Conservation (phyloP, 2,329 filamentous ascomycete species). For the Penicillium sp. region DNA sequence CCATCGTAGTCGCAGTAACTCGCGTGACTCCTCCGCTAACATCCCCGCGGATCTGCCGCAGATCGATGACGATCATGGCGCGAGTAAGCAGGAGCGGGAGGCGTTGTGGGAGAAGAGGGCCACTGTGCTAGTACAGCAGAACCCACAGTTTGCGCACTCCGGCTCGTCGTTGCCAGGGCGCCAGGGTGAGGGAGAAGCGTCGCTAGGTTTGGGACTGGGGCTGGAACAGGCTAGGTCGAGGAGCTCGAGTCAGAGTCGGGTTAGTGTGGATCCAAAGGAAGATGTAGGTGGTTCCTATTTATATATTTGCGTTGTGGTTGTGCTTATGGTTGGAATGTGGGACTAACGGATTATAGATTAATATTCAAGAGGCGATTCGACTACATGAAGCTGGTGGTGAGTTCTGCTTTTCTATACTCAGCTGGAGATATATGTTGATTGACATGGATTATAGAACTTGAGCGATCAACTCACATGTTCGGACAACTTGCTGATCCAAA, state of each 20-base stretch:
- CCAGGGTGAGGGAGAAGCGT: neutral
- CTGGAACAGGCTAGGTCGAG: constrained; percentile 23
- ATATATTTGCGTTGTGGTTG: neutral
- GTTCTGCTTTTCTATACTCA: constrained; percentile 8
- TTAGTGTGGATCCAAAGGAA: constrained; percentile 32
- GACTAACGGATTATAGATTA: constrained; percentile 37
- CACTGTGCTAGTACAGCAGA: constrained; percentile 73
- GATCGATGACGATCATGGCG: constrained; percentile 55
- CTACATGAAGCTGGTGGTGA: constrained; percentile 77
- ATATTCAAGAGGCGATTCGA: constrained; percentile 93
- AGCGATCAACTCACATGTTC: constrained; percentile 81
- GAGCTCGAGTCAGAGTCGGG: constrained; percentile 35
- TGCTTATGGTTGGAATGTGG: neutral
- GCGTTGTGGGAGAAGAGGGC: constrained; percentile 89
- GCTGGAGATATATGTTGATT: neutral
- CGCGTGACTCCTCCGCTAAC: constrained; percentile 56
- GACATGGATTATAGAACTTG: constrained; percentile 55
- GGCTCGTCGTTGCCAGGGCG: constrained; percentile 29
- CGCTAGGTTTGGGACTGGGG: constrained; percentile 1
- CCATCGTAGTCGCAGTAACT: constrained; percentile 34
- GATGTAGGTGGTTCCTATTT: constrained; percentile 34
- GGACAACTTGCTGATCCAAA: constrained; percentile 76
- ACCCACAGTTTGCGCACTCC: constrained; percentile 46
- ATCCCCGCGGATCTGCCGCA: constrained; percentile 78
- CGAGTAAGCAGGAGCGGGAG: constrained; percentile 58